Evolutionary conservation across 2,329 filamentous ascomycete genomes (phyloP), one percentile per base, ranked within the genome.

Genomic region (Teratosphaeria viscida): DNA sequence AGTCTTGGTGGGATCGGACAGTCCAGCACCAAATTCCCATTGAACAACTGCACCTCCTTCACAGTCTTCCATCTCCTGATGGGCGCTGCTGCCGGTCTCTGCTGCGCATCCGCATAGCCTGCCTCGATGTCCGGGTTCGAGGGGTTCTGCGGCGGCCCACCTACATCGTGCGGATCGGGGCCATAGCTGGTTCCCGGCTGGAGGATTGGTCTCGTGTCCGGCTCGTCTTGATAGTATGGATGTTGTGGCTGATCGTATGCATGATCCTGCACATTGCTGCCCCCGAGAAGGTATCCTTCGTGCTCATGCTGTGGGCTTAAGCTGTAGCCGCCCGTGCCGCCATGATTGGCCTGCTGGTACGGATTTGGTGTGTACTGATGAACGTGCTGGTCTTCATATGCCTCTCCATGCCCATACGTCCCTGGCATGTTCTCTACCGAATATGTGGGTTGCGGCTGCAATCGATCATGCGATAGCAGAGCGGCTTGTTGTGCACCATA

Each of bases 1-100:
- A 99, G 79, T 68, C 87, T 85, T 0, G 94, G 92, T 0, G 94
- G 92, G 60, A 99, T 90, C 0, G 94, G 94, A 72, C 94, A 99
- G 74, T 99, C 94, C 3, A 99, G 85, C 43, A 99, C 92, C 68
- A 99, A 82, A 75, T 99, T 99, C 64, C 94, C 94, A 66, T 95
- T 88, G 80, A 96, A 99, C 57, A 99, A 77, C 68, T 95, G 70
- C 58, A 99, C 92, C 78, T 96, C 90, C 77, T 97, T 99, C 55
- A 99, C 92, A 0, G 94, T 99, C 80, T 97, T 99, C 89, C 90
- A 97, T 72, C 94, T 83, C 73, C 89, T 87, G 66, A 97, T 85
- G 4, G 82, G 82, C 63, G 78, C 82, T 59, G 79, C 82, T 65
- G 79, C 80, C 23, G 81, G 78, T 58, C 79, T 78, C 62, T 77